Percentiles rank a stretch among this genome's conserved stretches.
Conservation (phyloP, 345 rosid species). For the Excoecaria cochinchinensis region DNA sequence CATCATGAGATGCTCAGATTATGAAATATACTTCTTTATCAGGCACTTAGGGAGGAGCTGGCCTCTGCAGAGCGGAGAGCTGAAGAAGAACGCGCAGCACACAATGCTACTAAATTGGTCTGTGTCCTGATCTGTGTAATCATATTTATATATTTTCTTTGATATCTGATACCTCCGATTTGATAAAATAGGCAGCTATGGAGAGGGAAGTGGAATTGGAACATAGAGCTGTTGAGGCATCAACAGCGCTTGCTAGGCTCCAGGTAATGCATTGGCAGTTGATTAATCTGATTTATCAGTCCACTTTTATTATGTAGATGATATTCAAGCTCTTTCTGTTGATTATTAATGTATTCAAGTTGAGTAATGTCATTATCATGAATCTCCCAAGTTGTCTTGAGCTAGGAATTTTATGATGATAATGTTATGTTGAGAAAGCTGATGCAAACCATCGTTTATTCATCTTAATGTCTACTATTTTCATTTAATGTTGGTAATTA, state of each 20-base stretch:
- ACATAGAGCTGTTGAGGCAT: conserved; percentile 88
- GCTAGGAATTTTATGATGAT: conserved; percentile 2
- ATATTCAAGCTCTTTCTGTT: background rate
- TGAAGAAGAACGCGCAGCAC: conserved; percentile 92
- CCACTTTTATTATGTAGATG: background rate
- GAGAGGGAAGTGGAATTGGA: conserved; percentile 95
- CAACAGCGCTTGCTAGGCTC: conserved; percentile 88
- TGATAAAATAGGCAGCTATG: conserved; percentile 74
- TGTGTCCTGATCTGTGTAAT: conserved; percentile 15
- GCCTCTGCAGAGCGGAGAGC: conserved; percentile 88
- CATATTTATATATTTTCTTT: conserved; percentile 12
- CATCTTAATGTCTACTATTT: background rate
- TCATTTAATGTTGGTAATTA: conserved; percentile 8
- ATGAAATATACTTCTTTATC: conserved; percentile 27
- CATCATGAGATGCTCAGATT: conserved; percentile 13
- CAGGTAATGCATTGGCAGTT: conserved; percentile 61
- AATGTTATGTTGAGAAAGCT: conserved; percentile 7
- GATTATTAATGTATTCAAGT: background rate
- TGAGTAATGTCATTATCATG: background rate
- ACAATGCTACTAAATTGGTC: conserved; percentile 93
- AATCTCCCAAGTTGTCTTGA: background rate
- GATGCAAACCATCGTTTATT: conserved; percentile 4
- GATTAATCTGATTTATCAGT: conserved; percentile 11
- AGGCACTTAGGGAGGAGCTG: conserved; percentile 98
- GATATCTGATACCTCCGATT: conserved; percentile 17